Evolutionary conservation across 2,329 filamentous ascomycete genomes (phyloP), one percentile per base, ranked within the genome.

Genomic region (Eurotiales sp.): DNA sequence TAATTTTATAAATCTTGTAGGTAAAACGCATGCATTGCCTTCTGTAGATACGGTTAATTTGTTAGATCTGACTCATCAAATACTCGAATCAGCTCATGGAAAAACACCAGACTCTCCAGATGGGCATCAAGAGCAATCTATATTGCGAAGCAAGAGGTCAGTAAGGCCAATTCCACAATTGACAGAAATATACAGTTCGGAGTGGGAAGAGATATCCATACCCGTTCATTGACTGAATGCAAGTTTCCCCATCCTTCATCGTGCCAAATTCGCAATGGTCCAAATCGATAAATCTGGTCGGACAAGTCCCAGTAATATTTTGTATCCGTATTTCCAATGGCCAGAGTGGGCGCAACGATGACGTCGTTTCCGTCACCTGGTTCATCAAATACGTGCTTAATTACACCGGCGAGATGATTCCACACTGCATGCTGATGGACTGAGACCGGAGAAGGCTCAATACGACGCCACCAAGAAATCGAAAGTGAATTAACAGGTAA

Each of bases 261-360:
- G 19, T 36, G 34, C 34, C 34, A 36, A 5, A 7, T 19, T 36
- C 34, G 29, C 7, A 32, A 8, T 14, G 29, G 29, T 3, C 29
- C 29, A 32, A 32, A 32, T 27, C 77, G 66, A 56, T 78, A 80
- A 8, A 80, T 78, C 46, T 79, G 73, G 53, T 71, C 68, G 17
- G 75, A 74, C 53, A 79, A 55, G 39, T 68, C 61, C 77, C 77
- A 79, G 56, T 78, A 80, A 56, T 77, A 77, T 2, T 70, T 62
- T 1, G 77, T 80, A 50, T 79, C 77, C 0, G 77, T 79, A 44
- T 80, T 80, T 0, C 76, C 77, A 42, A 78, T 70, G 50, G 69
- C 68, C 1, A 71, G 70, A 8, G 67, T 66, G 0, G 72, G 69
- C 4, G 75, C 62, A 4, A 40, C 29, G 12, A 37, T 25, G 3